phyloP scores from a whole-genome alignment of 2,329 filamentous ascomycete genomes.

The Sordariomycetes sp. region DNA sequence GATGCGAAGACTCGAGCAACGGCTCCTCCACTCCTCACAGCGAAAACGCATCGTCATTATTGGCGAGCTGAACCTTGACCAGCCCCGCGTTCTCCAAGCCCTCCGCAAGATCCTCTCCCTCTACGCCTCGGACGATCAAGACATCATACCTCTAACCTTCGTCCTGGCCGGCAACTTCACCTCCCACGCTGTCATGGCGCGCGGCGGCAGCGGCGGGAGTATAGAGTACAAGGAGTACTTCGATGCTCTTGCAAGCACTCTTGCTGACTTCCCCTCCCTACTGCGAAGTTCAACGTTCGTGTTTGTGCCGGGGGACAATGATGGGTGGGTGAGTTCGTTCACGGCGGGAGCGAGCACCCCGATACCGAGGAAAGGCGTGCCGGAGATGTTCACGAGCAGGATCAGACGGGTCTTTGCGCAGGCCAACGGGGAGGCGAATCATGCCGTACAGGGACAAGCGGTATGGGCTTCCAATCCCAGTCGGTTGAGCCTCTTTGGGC shows the following conservation, averaged over 20 bases:
- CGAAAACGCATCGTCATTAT: slow-evolving; percentile 61
- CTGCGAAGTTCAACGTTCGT: slow-evolving; percentile 75
- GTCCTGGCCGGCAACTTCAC: slow-evolving; percentile 81
- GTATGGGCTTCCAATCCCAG: slow-evolving; percentile 87
- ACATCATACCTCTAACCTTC: slow-evolving; percentile 66
- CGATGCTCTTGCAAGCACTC: slow-evolving; percentile 71
- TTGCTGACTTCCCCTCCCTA: slow-evolving; percentile 76
- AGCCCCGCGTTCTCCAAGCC: slow-evolving; percentile 71
- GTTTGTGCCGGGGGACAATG: slow-evolving; percentile 93
- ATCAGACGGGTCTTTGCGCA: slow-evolving; percentile 71
- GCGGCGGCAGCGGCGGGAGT: slow-evolving; percentile 66
- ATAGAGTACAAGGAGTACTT: slow-evolving; percentile 98
- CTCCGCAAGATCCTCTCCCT: slow-evolving; percentile 67
- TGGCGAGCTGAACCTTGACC: slow-evolving; percentile 79
- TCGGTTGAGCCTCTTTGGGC: slow-evolving; percentile 75
- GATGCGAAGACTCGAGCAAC: slow-evolving; percentile 73
- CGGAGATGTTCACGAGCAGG: slow-evolving; percentile 82
- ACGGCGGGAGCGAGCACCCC: slow-evolving; percentile 63
- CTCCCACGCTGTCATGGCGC: slow-evolving; percentile 53
- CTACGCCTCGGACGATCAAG: slow-evolving; percentile 59
- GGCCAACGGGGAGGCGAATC: slow-evolving; percentile 59
- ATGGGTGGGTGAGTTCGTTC: slow-evolving; percentile 91
- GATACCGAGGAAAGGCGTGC: slow-evolving; percentile 63
- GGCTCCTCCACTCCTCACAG: slow-evolving; percentile 42
- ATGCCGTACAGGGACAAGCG: slow-evolving; percentile 36